Evolutionary conservation across 306 rosid species (phyloP).

Genomic region (Vachellia pachyceras): DNA sequence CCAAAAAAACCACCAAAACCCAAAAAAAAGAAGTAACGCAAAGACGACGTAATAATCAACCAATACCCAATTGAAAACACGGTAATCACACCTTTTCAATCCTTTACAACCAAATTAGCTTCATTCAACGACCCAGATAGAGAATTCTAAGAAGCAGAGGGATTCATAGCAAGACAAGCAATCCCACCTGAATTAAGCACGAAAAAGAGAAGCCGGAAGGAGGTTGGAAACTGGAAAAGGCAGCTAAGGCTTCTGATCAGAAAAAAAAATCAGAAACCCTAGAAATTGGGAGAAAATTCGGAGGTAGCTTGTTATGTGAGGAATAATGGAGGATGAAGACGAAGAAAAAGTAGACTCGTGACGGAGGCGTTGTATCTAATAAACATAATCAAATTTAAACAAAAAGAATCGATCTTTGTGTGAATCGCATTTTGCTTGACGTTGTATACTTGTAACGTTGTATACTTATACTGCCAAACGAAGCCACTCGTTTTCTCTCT

Average conservation of each 20-base stretch:
- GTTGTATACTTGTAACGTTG: too few relatives aligned
- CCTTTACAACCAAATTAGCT: too few relatives aligned
- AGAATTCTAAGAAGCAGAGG: conserved; percentile 4
- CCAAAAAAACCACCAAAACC: too few relatives aligned
- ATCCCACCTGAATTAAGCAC: conserved; percentile 51
- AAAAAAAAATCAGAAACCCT: conserved; percentile 45
- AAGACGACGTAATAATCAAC: background rate
- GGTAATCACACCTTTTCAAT: background rate
- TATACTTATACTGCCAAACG: too few relatives aligned
- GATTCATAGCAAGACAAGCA: conserved; percentile 18
- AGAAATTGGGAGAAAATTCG: conserved; percentile 39
- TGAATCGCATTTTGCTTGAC: conserved; percentile 22
- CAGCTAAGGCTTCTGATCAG: conserved; percentile 22
- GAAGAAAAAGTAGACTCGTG: conserved; percentile 32
- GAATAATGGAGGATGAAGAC: conserved; percentile 4
- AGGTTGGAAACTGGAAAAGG: background rate
- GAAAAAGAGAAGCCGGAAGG: conserved; percentile 8
- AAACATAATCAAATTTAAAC: background rate
- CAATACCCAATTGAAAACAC: background rate
- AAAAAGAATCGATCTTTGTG: conserved; percentile 12
- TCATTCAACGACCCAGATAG: background rate
- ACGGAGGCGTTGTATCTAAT: conserved; percentile 12
- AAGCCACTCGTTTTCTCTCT: background rate
- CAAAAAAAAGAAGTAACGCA: background rate
- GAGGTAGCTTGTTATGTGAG: background rate